phyloP scores from a whole-genome alignment of 2,329 filamentous ascomycete species.

The Arthroderma sp. region DNA sequence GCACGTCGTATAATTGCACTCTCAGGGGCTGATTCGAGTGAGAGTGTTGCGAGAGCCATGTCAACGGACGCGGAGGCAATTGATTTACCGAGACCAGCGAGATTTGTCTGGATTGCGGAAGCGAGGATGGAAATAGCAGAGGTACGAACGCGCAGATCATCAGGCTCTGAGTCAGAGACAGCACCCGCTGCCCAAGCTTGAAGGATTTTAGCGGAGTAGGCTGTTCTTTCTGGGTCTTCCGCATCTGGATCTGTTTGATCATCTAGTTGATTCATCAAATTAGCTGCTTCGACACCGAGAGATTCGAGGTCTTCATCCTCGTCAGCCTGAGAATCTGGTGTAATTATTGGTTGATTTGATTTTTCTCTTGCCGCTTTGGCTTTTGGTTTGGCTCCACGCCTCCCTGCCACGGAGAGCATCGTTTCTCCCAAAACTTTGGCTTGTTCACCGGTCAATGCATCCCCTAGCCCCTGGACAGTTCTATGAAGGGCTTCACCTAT shows the following conservation, averaged over 20 bases:
- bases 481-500: slow-evolving; percentile 30
- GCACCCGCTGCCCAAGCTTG: slow-evolving; percentile 30
- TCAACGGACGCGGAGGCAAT: slow-evolving; percentile 26
- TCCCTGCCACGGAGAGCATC: slow-evolving; percentile 27
- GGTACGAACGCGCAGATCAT: slow-evolving; percentile 30
- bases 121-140: slow-evolving; percentile 32
- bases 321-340: slow-evolving; percentile 18
- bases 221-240: slow-evolving; percentile 23
- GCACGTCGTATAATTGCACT: slow-evolving; percentile 31
- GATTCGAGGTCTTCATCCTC: slow-evolving; percentile 15
- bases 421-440: slow-evolving; percentile 26
- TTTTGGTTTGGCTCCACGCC: slow-evolving; percentile 25
- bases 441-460: slow-evolving; percentile 24
- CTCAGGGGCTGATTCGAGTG: slow-evolving; percentile 22
- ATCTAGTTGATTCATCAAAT: slow-evolving; percentile 8
- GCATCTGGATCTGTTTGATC: slow-evolving; percentile 18
- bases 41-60: slow-evolving; percentile 27
- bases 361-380: slow-evolving; percentile 21
- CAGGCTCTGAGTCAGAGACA: slow-evolving; percentile 25
- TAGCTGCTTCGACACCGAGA: not conserved
- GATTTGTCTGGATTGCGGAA: slow-evolving; percentile 28
- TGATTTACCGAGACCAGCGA: slow-evolving; percentile 23
- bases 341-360: slow-evolving; percentile 14
- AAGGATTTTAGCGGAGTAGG: slow-evolving; percentile 24
- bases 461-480: slow-evolving; percentile 29